Base-by-base conservation (phyloP, 2,329 filamentous ascomycete species). In the Curvularia hawaiiensis region DNA sequence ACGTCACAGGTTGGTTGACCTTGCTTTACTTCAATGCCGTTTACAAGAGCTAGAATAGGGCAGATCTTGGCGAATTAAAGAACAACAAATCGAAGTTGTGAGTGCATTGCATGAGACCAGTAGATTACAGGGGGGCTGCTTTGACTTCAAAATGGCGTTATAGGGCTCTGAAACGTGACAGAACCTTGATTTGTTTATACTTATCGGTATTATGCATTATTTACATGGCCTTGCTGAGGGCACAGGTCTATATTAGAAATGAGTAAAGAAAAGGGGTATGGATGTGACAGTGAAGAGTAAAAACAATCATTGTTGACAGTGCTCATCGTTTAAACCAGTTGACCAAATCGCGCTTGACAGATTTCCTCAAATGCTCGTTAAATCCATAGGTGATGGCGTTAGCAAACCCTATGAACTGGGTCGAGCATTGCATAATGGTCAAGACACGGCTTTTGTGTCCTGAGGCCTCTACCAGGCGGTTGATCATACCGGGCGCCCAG, bases 401-500 rank as follows among this genome's bases (percentile, higher is more conserved):
- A 0, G 65, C 65, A 1, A 67, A 20, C 1, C 67, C 67, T 18
- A 68, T 63, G 5, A 57, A 69, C 11, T 69, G 67, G 18, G 67
- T 68, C 1, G 56, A 62, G 30, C 57, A 58, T 45, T 67, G 63
- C 31, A 66, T 12, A 9, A 68, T 54, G 10, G 47, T 38, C 22
- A 69, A 31, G 5, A 45, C 48, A 3, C 52, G 43, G 1, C 60
- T 48, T 1, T 48, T 14, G 12, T 60, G 45, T 9, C 67, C 67
- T 33, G 60, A 50, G 6, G 56, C 63, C 44, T 68, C 67, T 1
- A 61, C 59, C 6, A 69, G 44, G 16, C 65, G 64, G 43, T 66
- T 67, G 9, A 58, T 49, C 10, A 75, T 75, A 9, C 72, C 73
- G 0, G 73, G 73, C 5, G 71, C 58, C 72, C 73, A 75, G 2